Percentiles rank a stretch among this genome's conserved stretches.
These are phyloP conservation scores for Chaetomium sp. DNA, from an alignment of 2,329 filamentous ascomycete species.

Conservation along the genomic window DNA sequence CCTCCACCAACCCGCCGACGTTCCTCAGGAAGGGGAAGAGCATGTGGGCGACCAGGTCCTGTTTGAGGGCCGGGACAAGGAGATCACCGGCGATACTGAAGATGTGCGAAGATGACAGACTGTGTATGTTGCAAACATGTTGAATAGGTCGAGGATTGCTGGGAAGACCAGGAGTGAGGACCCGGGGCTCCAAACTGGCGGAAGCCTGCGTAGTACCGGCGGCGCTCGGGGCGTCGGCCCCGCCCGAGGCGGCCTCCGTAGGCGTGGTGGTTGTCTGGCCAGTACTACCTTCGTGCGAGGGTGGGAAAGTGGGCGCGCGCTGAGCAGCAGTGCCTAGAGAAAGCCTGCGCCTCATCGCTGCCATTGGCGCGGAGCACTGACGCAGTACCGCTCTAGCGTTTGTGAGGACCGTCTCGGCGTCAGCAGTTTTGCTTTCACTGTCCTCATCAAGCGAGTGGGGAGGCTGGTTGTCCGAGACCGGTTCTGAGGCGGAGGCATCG, in stretches of 20 bases:
- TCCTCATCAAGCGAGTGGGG: background rate
- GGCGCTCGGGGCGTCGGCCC: no score
- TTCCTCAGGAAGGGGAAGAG: background rate
- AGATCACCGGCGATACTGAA: background rate
- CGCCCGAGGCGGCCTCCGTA: no score
- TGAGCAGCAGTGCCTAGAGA: background rate
- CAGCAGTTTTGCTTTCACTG: background rate
- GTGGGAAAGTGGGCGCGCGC: background rate
- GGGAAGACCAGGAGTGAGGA: background rate
- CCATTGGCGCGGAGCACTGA: background rate
- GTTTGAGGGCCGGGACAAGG: background rate
- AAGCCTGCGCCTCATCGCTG: background rate
- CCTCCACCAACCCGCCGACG: no score
- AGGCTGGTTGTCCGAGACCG: background rate
- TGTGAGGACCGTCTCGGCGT: background rate
- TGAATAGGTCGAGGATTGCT: background rate
- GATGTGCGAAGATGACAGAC: background rate
- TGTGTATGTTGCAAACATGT: background rate
- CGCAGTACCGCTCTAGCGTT: background rate
- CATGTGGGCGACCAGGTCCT: background rate
- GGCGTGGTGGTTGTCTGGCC: no score
- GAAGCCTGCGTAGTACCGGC: no score
- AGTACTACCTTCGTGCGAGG: no score
- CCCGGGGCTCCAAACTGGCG: no score
- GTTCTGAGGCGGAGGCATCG: background rate